phyloP scores from a whole-genome alignment of 768 basidiomycete genomes.

The Mycena amicta region DNA sequence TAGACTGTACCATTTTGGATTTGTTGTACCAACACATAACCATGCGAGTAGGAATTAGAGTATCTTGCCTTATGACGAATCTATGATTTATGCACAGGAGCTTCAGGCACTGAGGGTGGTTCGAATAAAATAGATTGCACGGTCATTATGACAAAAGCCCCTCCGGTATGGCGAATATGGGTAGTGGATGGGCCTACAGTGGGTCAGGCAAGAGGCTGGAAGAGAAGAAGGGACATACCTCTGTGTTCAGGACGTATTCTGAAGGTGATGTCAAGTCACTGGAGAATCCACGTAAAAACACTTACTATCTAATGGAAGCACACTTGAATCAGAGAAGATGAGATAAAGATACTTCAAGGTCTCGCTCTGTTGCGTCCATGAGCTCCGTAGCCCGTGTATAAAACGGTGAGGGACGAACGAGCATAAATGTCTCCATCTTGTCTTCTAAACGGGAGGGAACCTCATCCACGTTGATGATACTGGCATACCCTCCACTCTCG shows the following conservation, averaged over 20 bases:
- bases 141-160: conserved; percentile 4
- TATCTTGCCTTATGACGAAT: conserved; percentile 13
- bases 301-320: conserved; percentile 77
- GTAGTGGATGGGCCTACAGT: conserved; percentile 23
- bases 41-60: not conserved
- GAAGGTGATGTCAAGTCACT: too few species aligned
- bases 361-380: conserved; percentile 59
- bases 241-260: conserved; percentile 25
- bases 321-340: conserved; percentile 73
- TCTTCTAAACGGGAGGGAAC: conserved; percentile 71
- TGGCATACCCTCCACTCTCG: conserved; percentile 81
- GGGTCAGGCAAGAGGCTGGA: not conserved
- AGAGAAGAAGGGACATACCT: conserved; percentile 6
- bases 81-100: not conserved
- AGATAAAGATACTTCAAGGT: conserved; percentile 91
- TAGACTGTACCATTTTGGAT: conserved; percentile 21
- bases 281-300: too few species aligned
- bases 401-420: conserved; percentile 55
- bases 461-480: conserved; percentile 82
- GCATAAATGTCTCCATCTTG: conserved; percentile 94
- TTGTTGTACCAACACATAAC: conserved; percentile 20
- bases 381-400: not conserved
- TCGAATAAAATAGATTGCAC: conserved; percentile 11
- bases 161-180: conserved; percentile 19
- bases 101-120: not conserved